Evolutionary conservation across 1,139 yeast genomes (phyloP).

Genomic region (Pichia kudriavzevii): DNA sequence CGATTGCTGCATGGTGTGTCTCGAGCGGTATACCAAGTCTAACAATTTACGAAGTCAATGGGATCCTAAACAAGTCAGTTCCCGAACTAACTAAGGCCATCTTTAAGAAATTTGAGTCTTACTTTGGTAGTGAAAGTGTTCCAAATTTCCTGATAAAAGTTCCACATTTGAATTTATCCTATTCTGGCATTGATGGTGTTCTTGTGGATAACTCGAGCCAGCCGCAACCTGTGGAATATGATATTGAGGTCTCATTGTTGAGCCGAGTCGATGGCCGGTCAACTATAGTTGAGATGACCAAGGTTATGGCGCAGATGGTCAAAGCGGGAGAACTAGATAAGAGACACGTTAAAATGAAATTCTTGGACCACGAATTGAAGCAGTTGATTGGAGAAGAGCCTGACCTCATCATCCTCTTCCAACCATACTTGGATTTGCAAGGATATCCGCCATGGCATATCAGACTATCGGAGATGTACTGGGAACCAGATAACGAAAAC

Average conservation of each 20-base stretch:
- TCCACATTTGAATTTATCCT: conserved; percentile 52
- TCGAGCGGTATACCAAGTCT: conserved; percentile 74
- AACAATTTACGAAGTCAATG: conserved; percentile 74
- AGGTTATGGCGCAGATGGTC: conserved; percentile 75
- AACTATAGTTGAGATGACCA: conserved; percentile 80
- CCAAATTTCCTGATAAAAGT: conserved; percentile 56
- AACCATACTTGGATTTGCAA: conserved; percentile 79
- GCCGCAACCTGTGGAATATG: conserved; percentile 29
- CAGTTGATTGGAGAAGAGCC: conserved; percentile 87
- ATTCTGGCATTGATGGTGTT: conserved; percentile 34
- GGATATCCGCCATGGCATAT: conserved; percentile 99
- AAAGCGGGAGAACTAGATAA: conserved; percentile 52
- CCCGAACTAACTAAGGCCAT: conserved; percentile 55
- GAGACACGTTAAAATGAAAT: conserved; percentile 62
- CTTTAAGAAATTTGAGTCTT: conserved; percentile 52
- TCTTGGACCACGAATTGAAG: conserved; percentile 66
- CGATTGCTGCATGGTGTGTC: conserved; percentile 77
- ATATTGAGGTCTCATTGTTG: conserved; percentile 58
- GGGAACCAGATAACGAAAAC: conserved; percentile 77
- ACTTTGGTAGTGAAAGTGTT: conserved; percentile 64
- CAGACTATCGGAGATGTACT: conserved; percentile 79
- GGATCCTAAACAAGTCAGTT: conserved; percentile 49
- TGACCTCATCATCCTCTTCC: conserved; percentile 74
- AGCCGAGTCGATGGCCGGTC: conserved; percentile 83
- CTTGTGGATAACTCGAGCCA: conserved; percentile 5